A percentile compares a stretch with the other conserved stretches of the same genome.
phyloP scores from a whole-genome alignment of 2,329 filamentous ascomycete species.

The Colletotrichum sublineola region DNA sequence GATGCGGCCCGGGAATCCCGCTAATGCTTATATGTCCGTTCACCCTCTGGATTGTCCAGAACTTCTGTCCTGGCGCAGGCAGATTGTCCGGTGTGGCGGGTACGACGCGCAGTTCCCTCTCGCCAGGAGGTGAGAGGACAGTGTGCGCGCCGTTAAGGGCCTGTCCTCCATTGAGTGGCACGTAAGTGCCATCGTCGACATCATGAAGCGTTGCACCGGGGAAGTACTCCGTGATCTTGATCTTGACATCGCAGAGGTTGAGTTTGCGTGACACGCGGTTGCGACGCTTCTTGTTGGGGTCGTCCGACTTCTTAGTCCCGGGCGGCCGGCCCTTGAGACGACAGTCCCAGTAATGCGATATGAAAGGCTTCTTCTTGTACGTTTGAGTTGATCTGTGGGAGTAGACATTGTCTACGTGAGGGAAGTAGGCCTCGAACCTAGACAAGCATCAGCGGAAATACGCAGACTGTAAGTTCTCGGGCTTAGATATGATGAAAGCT shows the following conservation, averaged over 20 bases:
- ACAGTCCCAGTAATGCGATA: slow-evolving; percentile 89
- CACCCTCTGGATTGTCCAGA: slow-evolving; percentile 82
- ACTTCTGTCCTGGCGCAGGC: slow-evolving; percentile 57
- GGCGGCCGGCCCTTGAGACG: slow-evolving; percentile 83
- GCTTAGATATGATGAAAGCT: slow-evolving; percentile 45
- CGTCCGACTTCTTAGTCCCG: slow-evolving; percentile 82
- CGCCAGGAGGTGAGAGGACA: slow-evolving; percentile 41
- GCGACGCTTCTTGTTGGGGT: slow-evolving; percentile 85
- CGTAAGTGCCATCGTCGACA: slow-evolving; percentile 39
- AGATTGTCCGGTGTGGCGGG: slow-evolving; percentile 39
- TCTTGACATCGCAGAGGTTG: slow-evolving; percentile 88
- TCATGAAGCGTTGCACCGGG: slow-evolving; percentile 61
- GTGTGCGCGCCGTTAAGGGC: slow-evolving; percentile 42
- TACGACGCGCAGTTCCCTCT: slow-evolving; percentile 41
- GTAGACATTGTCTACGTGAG: slow-evolving; percentile 87
- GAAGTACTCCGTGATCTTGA: slow-evolving; percentile 86
- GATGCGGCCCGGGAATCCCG: slow-evolving; percentile 78
- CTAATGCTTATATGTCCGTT: slow-evolving; percentile 81
- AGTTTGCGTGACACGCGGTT: slow-evolving; percentile 81
- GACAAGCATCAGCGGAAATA: slow-evolving; percentile 36
- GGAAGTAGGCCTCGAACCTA: slow-evolving; percentile 85
- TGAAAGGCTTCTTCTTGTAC: slow-evolving; percentile 85
- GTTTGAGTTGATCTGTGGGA: slow-evolving; percentile 85
- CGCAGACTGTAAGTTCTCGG: slow-evolving; percentile 16
- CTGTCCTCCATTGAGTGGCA: slow-evolving; percentile 35